Percentiles rank a stretch among this genome's conserved stretches.
phyloP scores from a whole-genome alignment of 164 flowering plant genomes.

The Nelumbo lutea region DNA sequence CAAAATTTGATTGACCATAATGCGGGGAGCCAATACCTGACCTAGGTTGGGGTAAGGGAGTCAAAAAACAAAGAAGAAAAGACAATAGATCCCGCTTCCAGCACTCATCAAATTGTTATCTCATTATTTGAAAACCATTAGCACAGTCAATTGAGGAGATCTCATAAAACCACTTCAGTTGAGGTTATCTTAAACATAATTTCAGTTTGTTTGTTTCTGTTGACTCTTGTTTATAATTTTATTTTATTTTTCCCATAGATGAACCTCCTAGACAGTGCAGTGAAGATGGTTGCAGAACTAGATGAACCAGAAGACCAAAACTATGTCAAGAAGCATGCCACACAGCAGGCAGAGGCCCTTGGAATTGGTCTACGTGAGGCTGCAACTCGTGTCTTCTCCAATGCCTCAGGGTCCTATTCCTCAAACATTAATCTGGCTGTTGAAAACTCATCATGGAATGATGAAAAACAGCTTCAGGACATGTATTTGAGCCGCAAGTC shows the following conservation, averaged over 20 bases:
- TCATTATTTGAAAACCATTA: no score
- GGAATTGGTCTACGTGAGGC: slow-evolving; percentile 81
- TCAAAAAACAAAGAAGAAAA: no score
- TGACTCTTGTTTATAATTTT: background rate
- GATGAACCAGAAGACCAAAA: slow-evolving; percentile 88
- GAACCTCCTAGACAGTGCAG: slow-evolving; percentile 93
- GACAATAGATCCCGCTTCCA: background rate
- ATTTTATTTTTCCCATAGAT: slow-evolving; percentile 38
- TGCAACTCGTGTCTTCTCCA: slow-evolving; percentile 90
- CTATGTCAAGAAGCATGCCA: slow-evolving; percentile 83
- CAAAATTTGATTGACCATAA: background rate
- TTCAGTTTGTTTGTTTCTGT: background rate
- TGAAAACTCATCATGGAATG: slow-evolving; percentile 97
- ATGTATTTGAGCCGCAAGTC: slow-evolving; percentile 98
- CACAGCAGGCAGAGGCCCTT: slow-evolving; percentile 71
- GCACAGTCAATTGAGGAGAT: no score
- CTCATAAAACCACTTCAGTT: background rate
- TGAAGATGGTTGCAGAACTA: slow-evolving; percentile 97
- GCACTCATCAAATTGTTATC: no score
- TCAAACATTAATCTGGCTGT: slow-evolving; percentile 95
- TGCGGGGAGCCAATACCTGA: background rate
- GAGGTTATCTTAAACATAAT: no score
- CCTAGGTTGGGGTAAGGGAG: background rate
- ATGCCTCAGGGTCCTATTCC: slow-evolving; percentile 97
- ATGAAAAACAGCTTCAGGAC: slow-evolving; percentile 98